Percentiles rank a stretch among this genome's conserved stretches.
These are phyloP conservation scores for Nothophaeocryptopus gaeumannii DNA, from an alignment of 2,329 filamentous ascomycete species.

Conservation along the genomic window DNA sequence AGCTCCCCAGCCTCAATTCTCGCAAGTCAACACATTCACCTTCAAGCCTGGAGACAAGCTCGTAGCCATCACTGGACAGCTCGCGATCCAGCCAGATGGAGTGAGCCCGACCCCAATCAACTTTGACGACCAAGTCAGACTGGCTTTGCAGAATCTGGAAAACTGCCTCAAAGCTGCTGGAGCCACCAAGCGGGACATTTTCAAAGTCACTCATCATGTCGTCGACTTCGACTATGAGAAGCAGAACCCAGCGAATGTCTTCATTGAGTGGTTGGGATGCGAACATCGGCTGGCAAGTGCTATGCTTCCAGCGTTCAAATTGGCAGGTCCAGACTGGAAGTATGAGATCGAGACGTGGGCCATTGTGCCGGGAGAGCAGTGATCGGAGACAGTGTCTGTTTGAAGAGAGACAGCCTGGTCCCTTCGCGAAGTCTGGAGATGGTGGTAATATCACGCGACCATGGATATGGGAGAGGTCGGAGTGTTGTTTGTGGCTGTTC, in stretches of 20 bases:
- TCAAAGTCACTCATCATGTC: constrained; percentile 25
- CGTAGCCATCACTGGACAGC: constrained; percentile 22
- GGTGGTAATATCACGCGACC: too few relatives aligned
- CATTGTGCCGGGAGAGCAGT: constrained; percentile 12
- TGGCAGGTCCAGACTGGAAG: constrained; percentile 15
- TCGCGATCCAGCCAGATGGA: constrained; percentile 17
- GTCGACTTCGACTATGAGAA: constrained; percentile 21
- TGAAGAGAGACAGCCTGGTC: too few relatives aligned
- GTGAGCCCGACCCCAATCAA: constrained; percentile 9
- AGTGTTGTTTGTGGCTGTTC: too few relatives aligned
- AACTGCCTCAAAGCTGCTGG: constrained; percentile 20
- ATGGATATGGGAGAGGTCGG: too few relatives aligned
- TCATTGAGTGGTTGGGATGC: constrained; percentile 21
- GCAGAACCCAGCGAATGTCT: constrained; percentile 19
- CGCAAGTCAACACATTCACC: constrained; percentile 19
- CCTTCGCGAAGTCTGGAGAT: too few relatives aligned
- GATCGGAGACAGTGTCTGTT: neutral
- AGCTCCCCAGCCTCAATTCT: constrained; percentile 19
- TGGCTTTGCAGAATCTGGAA: constrained; percentile 21
- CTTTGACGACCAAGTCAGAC: constrained; percentile 18
- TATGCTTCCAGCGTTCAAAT: constrained; percentile 17
- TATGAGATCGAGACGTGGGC: constrained; percentile 24
- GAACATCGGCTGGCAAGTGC: constrained; percentile 23
- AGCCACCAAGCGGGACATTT: constrained; percentile 22
- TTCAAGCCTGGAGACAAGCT: constrained; percentile 15